Evolutionary conservation across 345 rosid genomes (phyloP), one percentile per base, ranked within the genome.

Genomic region (Brassica incana): DNA sequence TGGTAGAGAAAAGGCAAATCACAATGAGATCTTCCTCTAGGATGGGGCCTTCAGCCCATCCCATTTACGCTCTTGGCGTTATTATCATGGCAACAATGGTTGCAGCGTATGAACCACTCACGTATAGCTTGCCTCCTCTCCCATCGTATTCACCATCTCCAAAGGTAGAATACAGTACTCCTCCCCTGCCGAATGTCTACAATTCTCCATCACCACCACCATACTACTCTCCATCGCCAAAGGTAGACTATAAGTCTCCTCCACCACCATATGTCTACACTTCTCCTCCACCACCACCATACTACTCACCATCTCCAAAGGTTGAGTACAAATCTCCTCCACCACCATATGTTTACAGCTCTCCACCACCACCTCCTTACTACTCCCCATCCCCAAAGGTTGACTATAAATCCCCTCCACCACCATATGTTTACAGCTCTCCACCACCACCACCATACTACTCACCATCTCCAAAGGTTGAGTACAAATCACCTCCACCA

Each of bases 1-100:
- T 59, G 63, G 64, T 4, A 60, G 64, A 60, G 32, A 60, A 25
- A 60, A 23, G 64, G 30, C 29, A 59, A 59, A 23, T 20, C 30
- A 23, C 30, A 59, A 59, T 59, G 64, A 59, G 64, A 59, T 59
- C 64, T 59, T 59, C 64, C 23, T 23, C 64, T 59, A 59, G 64
- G 64, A 59, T 59, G 64, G 64, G 64, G 64, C 64, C 30, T 23
- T 59, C 64, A 59, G 30, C 64, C 30, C 64, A 59, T 59, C 64
- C 30, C 64, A 59, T 59, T 59, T 54, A 54, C 61, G 61, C 61
- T 6, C 25, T 54, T 6, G 61, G 61, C 10, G 61, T 54, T 16
- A 54, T 59, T 14, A 59, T 59, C 64, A 59, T 59, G 64, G 64
- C 64, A 59, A 59, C 64, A 20, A 59, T 59, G 64, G 64, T 59